Evolutionary conservation across 495 filamentous ascomycete species (phyloP).

Genomic region (Chaetomium cochliodes): DNA sequence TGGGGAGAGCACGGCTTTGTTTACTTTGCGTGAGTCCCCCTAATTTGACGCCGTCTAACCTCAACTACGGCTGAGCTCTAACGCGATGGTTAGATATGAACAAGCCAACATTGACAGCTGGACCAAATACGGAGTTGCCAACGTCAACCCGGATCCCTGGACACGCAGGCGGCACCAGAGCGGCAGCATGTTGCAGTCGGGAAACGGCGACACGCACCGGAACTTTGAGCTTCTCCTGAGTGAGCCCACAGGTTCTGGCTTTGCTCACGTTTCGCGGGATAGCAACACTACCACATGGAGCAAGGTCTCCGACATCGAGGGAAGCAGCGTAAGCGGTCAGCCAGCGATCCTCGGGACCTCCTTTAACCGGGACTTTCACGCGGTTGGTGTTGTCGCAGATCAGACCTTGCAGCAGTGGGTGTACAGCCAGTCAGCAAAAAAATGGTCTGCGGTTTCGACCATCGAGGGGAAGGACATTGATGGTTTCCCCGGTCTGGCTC

Average conservation of each 20-base stretch:
- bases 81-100: conserved; percentile 14
- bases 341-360: conserved; percentile 27
- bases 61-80: neutral
- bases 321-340: conserved; percentile 16
- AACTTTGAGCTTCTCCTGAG: conserved; percentile 25
- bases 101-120: conserved; percentile 26
- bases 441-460: conserved; percentile 16
- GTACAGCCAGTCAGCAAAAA: conserved; percentile 14
- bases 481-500: conserved; percentile 24
- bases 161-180: conserved; percentile 24
- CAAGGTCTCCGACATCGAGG: neutral
- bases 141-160: conserved; percentile 30
- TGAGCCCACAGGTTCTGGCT: neutral
- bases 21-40: conserved; percentile 27
- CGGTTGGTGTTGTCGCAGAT: conserved; percentile 9
- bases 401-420: conserved; percentile 19
- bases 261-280: conserved; percentile 22
- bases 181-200: conserved; percentile 28
- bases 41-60: neutral
- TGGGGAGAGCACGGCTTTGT: conserved; percentile 26
- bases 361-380: conserved; percentile 28
- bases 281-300: conserved; percentile 14
- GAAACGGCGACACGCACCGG: conserved; percentile 25
- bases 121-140: conserved; percentile 26
- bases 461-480: conserved; percentile 14